phyloP scores from a whole-genome alignment of 106 monocot genomes.

The Allium cepa region DNA sequence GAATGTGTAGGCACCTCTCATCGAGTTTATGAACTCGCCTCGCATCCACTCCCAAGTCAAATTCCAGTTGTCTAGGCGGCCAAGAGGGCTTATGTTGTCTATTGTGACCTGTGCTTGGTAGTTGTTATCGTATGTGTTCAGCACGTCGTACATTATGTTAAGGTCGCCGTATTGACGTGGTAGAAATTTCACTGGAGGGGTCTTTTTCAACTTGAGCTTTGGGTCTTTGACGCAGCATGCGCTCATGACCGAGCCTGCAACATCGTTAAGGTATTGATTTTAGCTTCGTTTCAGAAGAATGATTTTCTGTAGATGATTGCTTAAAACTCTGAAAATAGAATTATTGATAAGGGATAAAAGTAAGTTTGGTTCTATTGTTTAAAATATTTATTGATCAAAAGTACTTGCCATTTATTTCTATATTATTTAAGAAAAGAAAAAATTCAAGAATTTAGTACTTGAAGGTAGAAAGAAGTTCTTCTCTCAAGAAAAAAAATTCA shows the following conservation, averaged over 20 bases:
- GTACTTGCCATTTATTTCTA: no score
- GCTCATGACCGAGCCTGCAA: slow-evolving; percentile 46
- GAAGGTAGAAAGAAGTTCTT: no score
- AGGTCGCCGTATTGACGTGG: slow-evolving; percentile 73
- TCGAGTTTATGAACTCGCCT: slow-evolving; percentile 92
- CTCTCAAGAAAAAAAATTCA: no score
- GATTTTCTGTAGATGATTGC: no score
- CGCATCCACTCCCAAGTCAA: slow-evolving; percentile 95
- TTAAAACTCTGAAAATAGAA: no score
- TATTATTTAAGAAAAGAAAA: no score
- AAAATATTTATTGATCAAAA: no score
- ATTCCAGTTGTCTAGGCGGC: slow-evolving; percentile 93
- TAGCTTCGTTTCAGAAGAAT: not conserved
- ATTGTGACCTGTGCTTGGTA: slow-evolving; percentile 87
- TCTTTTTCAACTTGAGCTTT: slow-evolving; percentile 36
- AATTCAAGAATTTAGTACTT: no score
- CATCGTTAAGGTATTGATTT: not conserved
- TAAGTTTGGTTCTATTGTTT: no score
- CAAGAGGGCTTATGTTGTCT: slow-evolving; percentile 63
- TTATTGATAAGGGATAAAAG: no score
- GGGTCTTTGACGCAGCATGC: slow-evolving; percentile 66
- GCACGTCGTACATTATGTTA: slow-evolving; percentile 75
- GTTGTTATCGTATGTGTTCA: slow-evolving; percentile 66
- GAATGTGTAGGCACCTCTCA: slow-evolving; percentile 81
- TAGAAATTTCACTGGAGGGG: slow-evolving; percentile 25